Evolutionary conservation across 345 rosid genomes (phyloP).

Genomic region (Lepidium sativum): DNA sequence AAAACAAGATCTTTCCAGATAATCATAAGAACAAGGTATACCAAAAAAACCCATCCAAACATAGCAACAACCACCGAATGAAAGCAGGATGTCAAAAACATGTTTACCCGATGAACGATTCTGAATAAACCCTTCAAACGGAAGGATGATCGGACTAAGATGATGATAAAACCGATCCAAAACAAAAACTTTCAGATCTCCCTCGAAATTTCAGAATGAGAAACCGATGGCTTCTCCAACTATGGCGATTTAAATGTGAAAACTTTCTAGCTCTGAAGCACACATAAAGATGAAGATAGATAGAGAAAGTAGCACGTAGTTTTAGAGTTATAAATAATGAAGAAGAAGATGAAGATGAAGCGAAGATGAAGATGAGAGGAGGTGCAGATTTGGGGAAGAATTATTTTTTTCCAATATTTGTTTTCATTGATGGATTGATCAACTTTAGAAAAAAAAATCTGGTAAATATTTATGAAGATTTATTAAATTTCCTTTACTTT

Average conservation of each 20-base stretch:
- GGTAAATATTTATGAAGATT: slow-evolving; percentile 16
- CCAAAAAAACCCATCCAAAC: slow-evolving; percentile 13
- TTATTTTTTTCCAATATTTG: neutral
- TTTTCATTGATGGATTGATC: slow-evolving; percentile 11
- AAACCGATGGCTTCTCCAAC: slow-evolving; percentile 7
- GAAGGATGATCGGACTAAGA: slow-evolving; percentile 37
- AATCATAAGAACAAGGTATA: neutral
- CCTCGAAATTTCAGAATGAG: neutral
- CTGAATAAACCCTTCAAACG: slow-evolving; percentile 18
- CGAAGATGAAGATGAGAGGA: slow-evolving; percentile 21
- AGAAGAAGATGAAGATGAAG: neutral
- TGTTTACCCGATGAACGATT: slow-evolving; percentile 50
- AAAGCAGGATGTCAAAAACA: slow-evolving; percentile 1
- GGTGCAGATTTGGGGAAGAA: slow-evolving; percentile 24
- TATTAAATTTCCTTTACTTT: neutral
- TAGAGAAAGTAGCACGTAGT: slow-evolving; percentile 1
- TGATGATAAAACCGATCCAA: slow-evolving; percentile 18
- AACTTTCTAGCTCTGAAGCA: slow-evolving; percentile 19
- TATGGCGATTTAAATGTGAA: slow-evolving; percentile 19
- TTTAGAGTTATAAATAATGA: slow-evolving; percentile 12
- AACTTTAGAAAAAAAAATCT: slow-evolving; percentile 8
- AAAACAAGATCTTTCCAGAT: slow-evolving; percentile 11
- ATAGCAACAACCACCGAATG: slow-evolving; percentile 14
- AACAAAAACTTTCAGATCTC: slow-evolving; percentile 23
- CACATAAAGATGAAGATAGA: neutral